phyloP scores from a whole-genome alignment of 2,329 filamentous ascomycete species.

The Exophiala sp. region DNA sequence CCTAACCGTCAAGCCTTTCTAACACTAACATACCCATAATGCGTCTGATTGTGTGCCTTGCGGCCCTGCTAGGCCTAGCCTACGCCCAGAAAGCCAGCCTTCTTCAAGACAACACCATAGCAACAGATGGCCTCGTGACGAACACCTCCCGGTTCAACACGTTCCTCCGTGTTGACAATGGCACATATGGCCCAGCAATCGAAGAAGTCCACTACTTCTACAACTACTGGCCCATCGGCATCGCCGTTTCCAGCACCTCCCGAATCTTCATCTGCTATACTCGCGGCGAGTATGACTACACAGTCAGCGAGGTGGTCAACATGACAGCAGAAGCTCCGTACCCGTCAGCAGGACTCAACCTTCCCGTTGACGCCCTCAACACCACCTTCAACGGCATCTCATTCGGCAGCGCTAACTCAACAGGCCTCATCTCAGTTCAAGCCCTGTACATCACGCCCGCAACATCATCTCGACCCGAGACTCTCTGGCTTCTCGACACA shows the following conservation, averaged over 20 bases:
- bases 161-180: conserved; percentile 42
- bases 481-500: conserved; percentile 46
- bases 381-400: conserved; percentile 39
- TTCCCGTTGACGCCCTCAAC: conserved; percentile 36
- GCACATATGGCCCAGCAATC: conserved; percentile 46
- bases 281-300: conserved; percentile 46
- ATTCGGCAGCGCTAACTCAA: conserved; percentile 45
- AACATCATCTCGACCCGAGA: conserved; percentile 36
- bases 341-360: conserved; percentile 40
- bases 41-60: neutral
- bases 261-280: conserved; percentile 47
- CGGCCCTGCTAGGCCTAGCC: neutral
- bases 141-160: conserved; percentile 17
- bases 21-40: neutral
- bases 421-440: conserved; percentile 44
- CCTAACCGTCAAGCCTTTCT: neutral
- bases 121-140: conserved; percentile 12
- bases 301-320: conserved; percentile 47
- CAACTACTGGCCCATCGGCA: conserved; percentile 46
- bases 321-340: conserved; percentile 48
- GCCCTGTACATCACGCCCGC: conserved; percentile 45
- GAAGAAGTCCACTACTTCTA: conserved; percentile 52
- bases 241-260: conserved; percentile 43
- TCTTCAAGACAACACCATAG: conserved; percentile 15
- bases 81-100: conserved; percentile 11